Base-by-base conservation (phyloP, 306 rosid genomes). In the Ormosia emarginata region DNA sequence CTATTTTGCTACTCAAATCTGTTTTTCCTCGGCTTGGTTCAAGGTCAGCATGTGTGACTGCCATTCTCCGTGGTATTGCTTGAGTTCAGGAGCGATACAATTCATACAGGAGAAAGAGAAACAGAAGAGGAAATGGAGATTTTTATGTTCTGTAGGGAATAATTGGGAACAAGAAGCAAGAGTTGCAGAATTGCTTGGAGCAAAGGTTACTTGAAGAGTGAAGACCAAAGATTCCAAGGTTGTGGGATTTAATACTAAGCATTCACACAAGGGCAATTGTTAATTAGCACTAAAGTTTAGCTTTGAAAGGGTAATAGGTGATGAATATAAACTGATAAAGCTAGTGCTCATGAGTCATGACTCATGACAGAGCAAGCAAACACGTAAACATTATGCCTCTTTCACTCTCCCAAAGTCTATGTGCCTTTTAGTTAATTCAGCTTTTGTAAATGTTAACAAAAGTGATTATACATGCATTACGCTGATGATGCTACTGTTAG, bases 41-140 rank as follows among this genome's bases (percentile, higher is more conserved):
- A 56, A 93, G 97, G 84, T 93, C 95, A 15, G 93, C 90, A 71
- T 91, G 95, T 34, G 92, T 93, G 6, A 93, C 90, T 10, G 91
- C 97, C 95, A 82, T 88, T 78, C 15, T 71, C 64, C 79, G 68
- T 2, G 79, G 64, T 83, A 65, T 72, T 79, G 15, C 58, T 32
- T 74, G 52, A 14, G 75, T 74, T 39, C 30, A 46, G 44, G 44
- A 66, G 63, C 7, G 41, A 29, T 64, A 64, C 39, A 64, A 63
- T 40, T 83, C 79, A 77, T 71, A 71, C 71, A 53, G 4, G 18
- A 78, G 74, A 30, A 14, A 61, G 3, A 47, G 14, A 59, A 59
- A 14, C 10, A 29, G 29, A 47, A 50, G 37, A 24, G 6, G 65
- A 52, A 8, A 69, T 29, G 41, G 41, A 2, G 32, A 14, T 79